A percentile compares a stretch with the other conserved stretches of the same genome.
These are phyloP conservation scores for California macrophylla DNA, from an alignment of 441 rosid species.

Conservation along the genomic window DNA sequence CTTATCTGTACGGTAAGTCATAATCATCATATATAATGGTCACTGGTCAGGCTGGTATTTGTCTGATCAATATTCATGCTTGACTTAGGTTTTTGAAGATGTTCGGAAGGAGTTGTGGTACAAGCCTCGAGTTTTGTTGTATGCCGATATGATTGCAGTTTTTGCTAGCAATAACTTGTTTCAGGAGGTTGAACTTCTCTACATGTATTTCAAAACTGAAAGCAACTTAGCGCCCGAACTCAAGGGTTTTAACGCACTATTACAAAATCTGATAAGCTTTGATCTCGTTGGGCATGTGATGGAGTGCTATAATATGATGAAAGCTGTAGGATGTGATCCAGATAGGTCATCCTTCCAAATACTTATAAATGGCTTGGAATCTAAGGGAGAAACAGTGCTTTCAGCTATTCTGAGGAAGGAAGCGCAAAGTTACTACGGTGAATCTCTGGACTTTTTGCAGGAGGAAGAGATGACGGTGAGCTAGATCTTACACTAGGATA, in stretches of 20 bases:
- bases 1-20: not conserved
- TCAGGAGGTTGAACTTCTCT: conserved; percentile 36
- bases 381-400: conserved; percentile 32
- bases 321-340: conserved; percentile 52
- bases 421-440: conserved; percentile 50
- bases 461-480: not conserved
- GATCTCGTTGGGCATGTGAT: conserved; percentile 34
- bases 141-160: conserved; percentile 46
- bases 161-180: conserved; percentile 43
- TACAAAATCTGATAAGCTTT: conserved; percentile 37
- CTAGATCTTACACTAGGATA: not conserved
- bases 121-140: conserved; percentile 42
- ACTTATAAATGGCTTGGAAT: conserved; percentile 51
- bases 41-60: not conserved
- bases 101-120: conserved; percentile 65
- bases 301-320: conserved; percentile 57
- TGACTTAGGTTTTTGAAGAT: conserved; percentile 53
- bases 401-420: conserved; percentile 41
- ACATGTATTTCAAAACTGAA: conserved; percentile 38
- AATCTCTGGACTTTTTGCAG: conserved; percentile 17
- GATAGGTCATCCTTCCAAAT: conserved; percentile 46
- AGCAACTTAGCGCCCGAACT: conserved; percentile 37
- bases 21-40: not conserved
- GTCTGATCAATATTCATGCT: conserved; percentile 6
- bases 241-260: conserved; percentile 42